Percentiles rank a stretch among this genome's conserved stretches.
Conservation (phyloP, 2,329 filamentous ascomycete genomes). For the Fusarium pininemorale region DNA sequence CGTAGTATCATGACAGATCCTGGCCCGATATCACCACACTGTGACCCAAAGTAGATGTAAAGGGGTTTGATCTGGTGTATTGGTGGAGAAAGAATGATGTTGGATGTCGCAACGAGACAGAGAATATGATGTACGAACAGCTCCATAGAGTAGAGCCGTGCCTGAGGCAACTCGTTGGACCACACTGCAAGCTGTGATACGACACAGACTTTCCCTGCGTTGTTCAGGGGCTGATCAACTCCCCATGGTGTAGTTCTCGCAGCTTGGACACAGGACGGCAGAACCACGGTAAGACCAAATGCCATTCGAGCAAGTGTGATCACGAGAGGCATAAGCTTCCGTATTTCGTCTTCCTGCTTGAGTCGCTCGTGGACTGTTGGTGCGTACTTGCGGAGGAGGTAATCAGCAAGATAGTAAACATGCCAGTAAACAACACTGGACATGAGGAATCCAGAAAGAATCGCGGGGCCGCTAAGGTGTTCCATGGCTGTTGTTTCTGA, state of each 20-base stretch:
- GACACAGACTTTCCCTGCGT: slow-evolving; percentile 35
- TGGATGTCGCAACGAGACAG: slow-evolving; percentile 35
- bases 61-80: slow-evolving; percentile 41
- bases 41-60: slow-evolving; percentile 40
- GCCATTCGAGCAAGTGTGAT: slow-evolving; percentile 33
- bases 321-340: slow-evolving; percentile 29
- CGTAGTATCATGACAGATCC: slow-evolving; percentile 33
- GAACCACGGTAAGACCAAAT: slow-evolving; percentile 41
- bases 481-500: not conserved
- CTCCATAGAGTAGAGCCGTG: slow-evolving; percentile 26
- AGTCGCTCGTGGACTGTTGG: slow-evolving; percentile 27
- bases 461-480: slow-evolving; percentile 19
- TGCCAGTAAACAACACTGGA: slow-evolving; percentile 35
- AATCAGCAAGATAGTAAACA: slow-evolving; percentile 15
- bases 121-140: slow-evolving; percentile 41
- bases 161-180: slow-evolving; percentile 31
- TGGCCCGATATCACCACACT: slow-evolving; percentile 37
- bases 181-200: slow-evolving; percentile 39
- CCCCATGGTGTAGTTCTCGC: slow-evolving; percentile 35
- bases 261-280: slow-evolving; percentile 33
- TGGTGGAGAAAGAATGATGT: slow-evolving; percentile 32
- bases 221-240: slow-evolving; percentile 26
- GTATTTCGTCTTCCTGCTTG: slow-evolving; percentile 9
- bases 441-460: slow-evolving; percentile 32
- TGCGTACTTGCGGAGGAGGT: slow-evolving; percentile 7